These are phyloP conservation scores for Balakata baccata DNA, from an alignment of 345 rosid genomes.

Conservation along the genomic window DNA sequence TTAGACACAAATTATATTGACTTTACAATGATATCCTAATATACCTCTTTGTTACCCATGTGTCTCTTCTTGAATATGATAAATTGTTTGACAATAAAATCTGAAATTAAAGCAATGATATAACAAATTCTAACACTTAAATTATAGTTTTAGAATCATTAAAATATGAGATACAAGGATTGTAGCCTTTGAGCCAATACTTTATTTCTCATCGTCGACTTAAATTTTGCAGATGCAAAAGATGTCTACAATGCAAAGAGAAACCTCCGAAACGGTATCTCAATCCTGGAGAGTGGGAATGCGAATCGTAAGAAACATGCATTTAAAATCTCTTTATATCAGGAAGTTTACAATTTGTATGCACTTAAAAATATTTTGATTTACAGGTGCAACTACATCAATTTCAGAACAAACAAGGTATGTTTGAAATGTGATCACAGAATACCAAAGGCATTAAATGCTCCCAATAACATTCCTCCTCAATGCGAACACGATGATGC, in stretches of 20 bases:
- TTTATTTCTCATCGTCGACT: conserved; percentile 19
- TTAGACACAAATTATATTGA: too few species aligned
- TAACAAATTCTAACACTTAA: too few species aligned
- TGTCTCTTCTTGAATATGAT: too few species aligned
- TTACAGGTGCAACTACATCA: conserved; percentile 74
- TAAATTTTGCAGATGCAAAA: conserved; percentile 60
- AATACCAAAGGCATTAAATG: conserved; percentile 49
- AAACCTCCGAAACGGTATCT: conserved; percentile 71
- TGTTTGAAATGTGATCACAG: conserved; percentile 89
- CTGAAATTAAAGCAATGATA: too few species aligned
- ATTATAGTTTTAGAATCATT: too few species aligned
- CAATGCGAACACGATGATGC: conserved; percentile 13
- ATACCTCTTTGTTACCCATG: too few species aligned
- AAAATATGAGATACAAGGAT: too few species aligned
- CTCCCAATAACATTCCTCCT: conserved; percentile 21
- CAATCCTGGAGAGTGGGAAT: conserved; percentile 96
- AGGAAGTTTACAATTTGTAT: not conserved
- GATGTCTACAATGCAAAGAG: conserved; percentile 69
- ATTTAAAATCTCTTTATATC: not conserved
- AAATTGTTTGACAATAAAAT: too few species aligned
- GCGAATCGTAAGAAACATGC: conserved; percentile 69
- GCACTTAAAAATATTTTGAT: not conserved
- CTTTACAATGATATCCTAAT: too few species aligned
- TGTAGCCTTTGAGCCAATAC: too few species aligned
- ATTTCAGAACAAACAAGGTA: conserved; percentile 68